These are phyloP conservation scores for Pythium pyrilobum DNA, from an alignment of 352 stramenopile genomes.

Conservation along the genomic window DNA sequence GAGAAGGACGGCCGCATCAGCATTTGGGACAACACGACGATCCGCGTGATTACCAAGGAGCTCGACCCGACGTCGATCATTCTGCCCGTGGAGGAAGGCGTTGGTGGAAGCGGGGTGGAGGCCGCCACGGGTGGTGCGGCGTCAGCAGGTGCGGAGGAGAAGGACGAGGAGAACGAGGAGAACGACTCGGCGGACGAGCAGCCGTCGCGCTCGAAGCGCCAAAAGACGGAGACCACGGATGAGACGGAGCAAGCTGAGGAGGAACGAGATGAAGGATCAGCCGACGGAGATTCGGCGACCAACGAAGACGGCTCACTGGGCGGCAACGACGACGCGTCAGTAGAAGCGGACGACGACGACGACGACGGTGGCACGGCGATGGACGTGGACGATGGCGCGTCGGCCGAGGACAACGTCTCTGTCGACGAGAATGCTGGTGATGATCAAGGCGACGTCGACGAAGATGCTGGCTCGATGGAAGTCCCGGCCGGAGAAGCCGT, in stretches of 20 bases:
- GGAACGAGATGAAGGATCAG: conserved; percentile 17
- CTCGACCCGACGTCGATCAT: conserved; percentile 64
- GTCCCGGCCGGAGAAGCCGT: background rate
- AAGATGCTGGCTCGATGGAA: conserved; percentile 3
- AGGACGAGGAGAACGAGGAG: conserved; percentile 5
- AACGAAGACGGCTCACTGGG: conserved; percentile 36
- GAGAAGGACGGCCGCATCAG: conserved; percentile 77
- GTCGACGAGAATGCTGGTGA: conserved; percentile 19
- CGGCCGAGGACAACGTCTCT: conserved; percentile 16
- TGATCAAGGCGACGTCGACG: conserved; percentile 12
- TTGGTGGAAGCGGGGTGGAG: background rate
- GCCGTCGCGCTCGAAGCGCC: background rate
- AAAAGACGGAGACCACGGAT: background rate
- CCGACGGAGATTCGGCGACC: conserved; percentile 18
- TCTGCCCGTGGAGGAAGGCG: conserved; percentile 20
- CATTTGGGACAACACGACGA: conserved; percentile 78
- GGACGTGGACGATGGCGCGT: conserved; percentile 11
- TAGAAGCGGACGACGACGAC: conserved; percentile 32
- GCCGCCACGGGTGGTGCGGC: background rate
- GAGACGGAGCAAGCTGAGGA: conserved; percentile 6
- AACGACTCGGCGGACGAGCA: background rate
- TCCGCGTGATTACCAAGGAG: conserved; percentile 73
- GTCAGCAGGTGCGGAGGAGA: background rate
- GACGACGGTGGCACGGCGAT: conserved; percentile 11
- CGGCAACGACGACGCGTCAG: conserved; percentile 18